phyloP scores from a whole-genome alignment of 495 filamentous ascomycete species.

The Thozetella sp. region DNA sequence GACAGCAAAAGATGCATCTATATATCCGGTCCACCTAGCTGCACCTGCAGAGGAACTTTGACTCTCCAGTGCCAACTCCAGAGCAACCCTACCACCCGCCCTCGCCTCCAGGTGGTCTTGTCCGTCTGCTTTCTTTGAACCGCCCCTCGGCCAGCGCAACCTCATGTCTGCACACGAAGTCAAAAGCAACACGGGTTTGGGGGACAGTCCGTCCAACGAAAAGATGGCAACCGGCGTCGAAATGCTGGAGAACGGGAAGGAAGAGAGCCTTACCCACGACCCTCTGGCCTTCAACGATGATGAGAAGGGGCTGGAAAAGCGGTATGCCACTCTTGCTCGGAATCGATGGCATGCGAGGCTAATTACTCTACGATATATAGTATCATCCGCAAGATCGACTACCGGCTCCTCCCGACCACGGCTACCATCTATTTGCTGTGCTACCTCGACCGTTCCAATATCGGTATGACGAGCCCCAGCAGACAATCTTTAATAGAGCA shows the following conservation, averaged over 20 bases:
- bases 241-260: neutral
- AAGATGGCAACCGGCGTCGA: neutral
- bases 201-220: neutral
- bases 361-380: too few relatives aligned
- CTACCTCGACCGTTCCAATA: conserved; percentile 45
- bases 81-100: too few relatives aligned
- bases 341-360: too few relatives aligned
- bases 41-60: too few relatives aligned
- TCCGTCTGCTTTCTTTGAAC: neutral
- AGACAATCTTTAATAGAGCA: neutral
- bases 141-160: too few relatives aligned
- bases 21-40: too few relatives aligned
- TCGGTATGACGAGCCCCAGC: too few relatives aligned
- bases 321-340: neutral
- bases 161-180: neutral
- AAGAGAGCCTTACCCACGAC: neutral
- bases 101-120: too few relatives aligned
- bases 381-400: neutral
- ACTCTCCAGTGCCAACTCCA: too few relatives aligned
- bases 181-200: neutral
- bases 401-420: neutral
- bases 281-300: neutral
- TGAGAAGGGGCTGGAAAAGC: neutral
- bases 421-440: conserved; percentile 51
- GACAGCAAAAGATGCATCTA: too few relatives aligned